Percentiles rank a stretch among this genome's conserved stretches.
These are phyloP conservation scores for Alternaria solani DNA, from an alignment of 2,329 filamentous ascomycete genomes.

Conservation along the genomic window DNA sequence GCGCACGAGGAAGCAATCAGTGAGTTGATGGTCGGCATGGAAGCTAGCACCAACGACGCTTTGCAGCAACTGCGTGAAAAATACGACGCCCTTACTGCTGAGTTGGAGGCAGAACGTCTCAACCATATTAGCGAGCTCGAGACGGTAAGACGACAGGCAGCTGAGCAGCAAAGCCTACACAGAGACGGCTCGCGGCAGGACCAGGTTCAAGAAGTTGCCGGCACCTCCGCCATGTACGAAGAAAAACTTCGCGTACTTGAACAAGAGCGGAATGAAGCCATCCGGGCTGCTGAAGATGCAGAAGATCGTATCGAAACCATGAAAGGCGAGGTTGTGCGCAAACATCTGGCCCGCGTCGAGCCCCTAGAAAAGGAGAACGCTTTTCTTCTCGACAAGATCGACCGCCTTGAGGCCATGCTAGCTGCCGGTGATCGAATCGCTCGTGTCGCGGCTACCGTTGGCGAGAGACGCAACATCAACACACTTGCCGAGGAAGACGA, in stretches of 20 bases:
- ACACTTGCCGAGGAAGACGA: slow-evolving; percentile 43
- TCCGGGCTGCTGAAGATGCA: slow-evolving; percentile 34
- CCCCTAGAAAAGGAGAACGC: slow-evolving; percentile 46
- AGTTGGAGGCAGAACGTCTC: slow-evolving; percentile 29
- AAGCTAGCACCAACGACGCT: slow-evolving; percentile 43
- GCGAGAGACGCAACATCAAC: slow-evolving; percentile 45
- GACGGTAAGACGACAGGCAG: slow-evolving; percentile 24
- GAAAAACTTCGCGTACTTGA: slow-evolving; percentile 23
- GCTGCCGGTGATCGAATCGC: slow-evolving; percentile 47
- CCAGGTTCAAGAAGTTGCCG: slow-evolving; percentile 19
- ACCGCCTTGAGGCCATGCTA: slow-evolving; percentile 47
- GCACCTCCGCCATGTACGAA: slow-evolving; percentile 21
- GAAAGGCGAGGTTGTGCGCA: slow-evolving; percentile 47
- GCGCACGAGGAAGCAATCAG: slow-evolving; percentile 48
- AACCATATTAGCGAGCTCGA: slow-evolving; percentile 35
- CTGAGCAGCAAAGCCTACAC: slow-evolving; percentile 25
- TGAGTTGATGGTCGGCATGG: slow-evolving; percentile 47
- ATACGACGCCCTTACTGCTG: slow-evolving; percentile 35
- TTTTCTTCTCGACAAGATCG: slow-evolving; percentile 42
- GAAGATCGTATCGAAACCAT: slow-evolving; percentile 47
- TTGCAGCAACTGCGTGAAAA: slow-evolving; percentile 47
- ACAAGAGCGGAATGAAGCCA: slow-evolving; percentile 31
- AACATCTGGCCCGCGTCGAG: slow-evolving; percentile 46
- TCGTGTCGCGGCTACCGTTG: slow-evolving; percentile 45
- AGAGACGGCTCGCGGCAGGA: slow-evolving; percentile 28